Evolutionary conservation across 495 filamentous ascomycete species (phyloP), one percentile per base, ranked within the genome.

Genomic region (Podospora bellae-mahoneyi): DNA sequence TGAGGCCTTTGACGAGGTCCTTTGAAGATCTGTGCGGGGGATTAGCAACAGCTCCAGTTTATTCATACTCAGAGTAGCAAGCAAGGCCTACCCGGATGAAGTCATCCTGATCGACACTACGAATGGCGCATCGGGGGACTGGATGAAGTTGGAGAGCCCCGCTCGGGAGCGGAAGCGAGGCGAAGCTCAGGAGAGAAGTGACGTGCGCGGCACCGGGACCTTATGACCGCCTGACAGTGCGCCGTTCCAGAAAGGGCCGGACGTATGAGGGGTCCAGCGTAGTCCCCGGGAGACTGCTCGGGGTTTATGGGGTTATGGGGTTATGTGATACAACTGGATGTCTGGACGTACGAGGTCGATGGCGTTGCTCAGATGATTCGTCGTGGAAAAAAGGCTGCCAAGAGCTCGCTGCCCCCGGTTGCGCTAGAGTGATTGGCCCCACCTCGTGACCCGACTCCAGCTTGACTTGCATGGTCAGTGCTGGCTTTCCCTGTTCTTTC

Each of bases 1-100:
- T 81, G 64, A 92, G 79, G 59, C 84, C 84, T 75, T 85, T 89
- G 69, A 82, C 74, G 70, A 88, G 82, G 72, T 91, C 89, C 74
- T 85, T 90, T 32, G 88, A 67, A 32, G 78, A 79, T 55, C 78
- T 80, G 60, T 19, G 34, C 18, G 16, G 32, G 20, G 18, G 32
- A 56, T 23, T 30, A 62, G 26, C 26, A 32, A 65, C 66, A 53
- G 26, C 19, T 32, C 27, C 53, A n/a, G n/a, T 32, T 59, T 4
- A 23, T 19, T 19, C 44, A 60, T 30, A 32, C 4, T 44, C 30
- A 9, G 64, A 48, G 39, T 20, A 20, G 16, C 15, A 56, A 26
- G 55, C 19, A 19, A 58, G n/a, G 71, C 74, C 61, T 66, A 77
- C 76, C 71, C 75, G 64, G 76, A 78, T 71, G 76, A 78, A 70